Conservation (phyloP, 2,329 filamentous ascomycete species). For the Arachnopeziza araneosa region DNA sequence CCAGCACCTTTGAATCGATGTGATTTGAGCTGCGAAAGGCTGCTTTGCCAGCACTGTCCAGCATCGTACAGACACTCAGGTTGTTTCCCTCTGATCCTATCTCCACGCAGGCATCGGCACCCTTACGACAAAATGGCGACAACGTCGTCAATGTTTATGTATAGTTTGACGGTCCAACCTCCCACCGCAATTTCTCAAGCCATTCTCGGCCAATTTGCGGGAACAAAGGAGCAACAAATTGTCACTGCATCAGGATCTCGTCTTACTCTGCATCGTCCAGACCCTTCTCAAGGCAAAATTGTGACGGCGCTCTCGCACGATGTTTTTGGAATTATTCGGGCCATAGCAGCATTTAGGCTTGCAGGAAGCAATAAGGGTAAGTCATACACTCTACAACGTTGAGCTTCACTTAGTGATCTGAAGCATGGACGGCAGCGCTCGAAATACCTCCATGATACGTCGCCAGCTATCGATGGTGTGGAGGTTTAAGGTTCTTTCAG, state of each 20-base stretch:
- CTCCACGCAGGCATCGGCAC: conserved; percentile 28
- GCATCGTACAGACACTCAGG: background rate
- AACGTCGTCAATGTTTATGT: conserved; percentile 97
- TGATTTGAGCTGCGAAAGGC: conserved; percentile 24
- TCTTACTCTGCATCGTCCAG: conserved; percentile 80
- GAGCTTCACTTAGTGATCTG: conserved; percentile 66
- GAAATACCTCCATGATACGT: conserved; percentile 27
- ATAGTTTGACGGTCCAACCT: conserved; percentile 91
- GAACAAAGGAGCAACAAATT: conserved; percentile 96
- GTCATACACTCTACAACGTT: conserved; percentile 42
- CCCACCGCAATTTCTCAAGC: conserved; percentile 86
- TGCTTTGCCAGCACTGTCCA: conserved; percentile 20
- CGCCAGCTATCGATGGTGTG: conserved; percentile 14
- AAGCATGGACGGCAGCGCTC: conserved; percentile 52
- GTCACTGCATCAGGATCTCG: conserved; percentile 88
- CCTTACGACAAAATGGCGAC: conserved; percentile 67
- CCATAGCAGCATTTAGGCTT: conserved; percentile 81
- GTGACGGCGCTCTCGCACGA: conserved; percentile 84
- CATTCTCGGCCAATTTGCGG: conserved; percentile 89
- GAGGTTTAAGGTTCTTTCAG: conserved; percentile 7
- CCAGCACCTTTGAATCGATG: background rate
- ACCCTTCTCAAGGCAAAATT: conserved; percentile 80
- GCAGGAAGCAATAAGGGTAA: conserved; percentile 95
- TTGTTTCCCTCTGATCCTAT: background rate
- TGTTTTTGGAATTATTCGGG: conserved; percentile 91